Percentiles rank a stretch among this genome's conserved stretches.
Conservation (phyloP, 2,329 filamentous ascomycete species). For the Knoxdaviesia capensis region DNA sequence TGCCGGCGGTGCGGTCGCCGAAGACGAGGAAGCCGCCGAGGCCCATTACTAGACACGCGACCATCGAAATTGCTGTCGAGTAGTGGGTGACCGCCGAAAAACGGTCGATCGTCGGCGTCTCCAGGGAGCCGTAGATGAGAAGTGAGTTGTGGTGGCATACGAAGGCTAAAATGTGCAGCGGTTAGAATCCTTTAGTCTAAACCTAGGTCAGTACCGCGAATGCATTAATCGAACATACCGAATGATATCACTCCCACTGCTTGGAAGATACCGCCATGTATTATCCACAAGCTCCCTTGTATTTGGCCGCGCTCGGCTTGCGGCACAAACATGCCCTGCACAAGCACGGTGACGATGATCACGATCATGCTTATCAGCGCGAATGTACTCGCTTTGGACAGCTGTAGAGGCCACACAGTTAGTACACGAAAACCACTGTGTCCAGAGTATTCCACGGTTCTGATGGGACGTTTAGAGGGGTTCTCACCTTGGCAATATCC, state of each 20-base stretch:
- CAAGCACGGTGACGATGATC: slow-evolving; percentile 73
- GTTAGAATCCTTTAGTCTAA: not conserved
- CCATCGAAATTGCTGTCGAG: slow-evolving; percentile 72
- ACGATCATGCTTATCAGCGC: slow-evolving; percentile 84
- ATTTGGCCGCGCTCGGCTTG: slow-evolving; percentile 52
- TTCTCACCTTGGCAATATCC: slow-evolving; percentile 78
- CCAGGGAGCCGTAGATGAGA: slow-evolving; percentile 87
- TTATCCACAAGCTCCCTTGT: slow-evolving; percentile 45
- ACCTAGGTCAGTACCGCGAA: not conserved
- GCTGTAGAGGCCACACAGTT: slow-evolving; percentile 22
- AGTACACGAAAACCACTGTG: not conserved
- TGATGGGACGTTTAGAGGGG: slow-evolving; percentile 72
- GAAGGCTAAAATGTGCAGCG: slow-evolving; percentile 22
- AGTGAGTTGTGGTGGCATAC: slow-evolving; percentile 86
- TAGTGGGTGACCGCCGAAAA: slow-evolving; percentile 88
- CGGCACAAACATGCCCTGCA: slow-evolving; percentile 61
- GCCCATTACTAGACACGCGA: slow-evolving; percentile 81
- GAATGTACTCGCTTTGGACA: slow-evolving; percentile 88
- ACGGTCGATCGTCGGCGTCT: slow-evolving; percentile 85
- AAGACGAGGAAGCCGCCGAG: slow-evolving; percentile 83
- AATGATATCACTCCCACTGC: slow-evolving; percentile 97
- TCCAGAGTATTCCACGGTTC: slow-evolving; percentile 76
- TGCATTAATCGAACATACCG: slow-evolving; percentile 29
- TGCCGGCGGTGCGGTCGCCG: slow-evolving; percentile 77
- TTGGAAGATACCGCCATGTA: slow-evolving; percentile 81